Base-by-base conservation (phyloP, 2,329 filamentous ascomycete species). In the Cercospora zeina region DNA sequence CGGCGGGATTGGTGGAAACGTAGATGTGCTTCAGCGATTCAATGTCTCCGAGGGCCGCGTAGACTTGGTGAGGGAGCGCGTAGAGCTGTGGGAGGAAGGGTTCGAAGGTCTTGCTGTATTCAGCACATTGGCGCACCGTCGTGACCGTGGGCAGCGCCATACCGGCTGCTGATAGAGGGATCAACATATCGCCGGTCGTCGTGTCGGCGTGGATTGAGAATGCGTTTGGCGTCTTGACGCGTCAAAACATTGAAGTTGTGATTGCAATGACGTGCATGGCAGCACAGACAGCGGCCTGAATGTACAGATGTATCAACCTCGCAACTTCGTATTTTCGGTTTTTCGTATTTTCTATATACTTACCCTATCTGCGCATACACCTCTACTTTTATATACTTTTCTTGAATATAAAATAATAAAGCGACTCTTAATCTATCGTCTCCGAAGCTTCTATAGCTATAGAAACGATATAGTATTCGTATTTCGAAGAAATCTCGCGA, bases 1-100 rank as follows among this genome's bases (percentile, higher is more conserved):
- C 82, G 45, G 96, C 80, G 0, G 95, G 95, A 74, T 99, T 97
- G 16, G 93, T 97, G 53, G 86, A 82, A 59, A 89, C 75, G 72
- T 97, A 99, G 61, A 96, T 78, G 51, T 87, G 80, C 69, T 86
- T 81, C 59, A 97, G 79, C 57, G 80, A 85, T 57, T 85, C 82
- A 34, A 83, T 77, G 72, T 85, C 86, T 67, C 82, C 81, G 66
- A 86, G 79, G 68, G 84, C 84, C 55, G 85, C 82, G 64, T 86
- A 74, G 58, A 82, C 59, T 55, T 76, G 71, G 56, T 74, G 69
- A 1, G 79, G 79, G 6, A 82, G 75, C 19, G 73, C 72, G 64
- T 77, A 77, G 66, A 86, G 85, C 61, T 83, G 79, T 10, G 91
- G 90, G 33, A 96, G 82, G 70, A 85, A 96, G 9, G 92, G 92